phyloP scores from a whole-genome alignment of 164 flowering plant species.

The Malania oleifera region DNA sequence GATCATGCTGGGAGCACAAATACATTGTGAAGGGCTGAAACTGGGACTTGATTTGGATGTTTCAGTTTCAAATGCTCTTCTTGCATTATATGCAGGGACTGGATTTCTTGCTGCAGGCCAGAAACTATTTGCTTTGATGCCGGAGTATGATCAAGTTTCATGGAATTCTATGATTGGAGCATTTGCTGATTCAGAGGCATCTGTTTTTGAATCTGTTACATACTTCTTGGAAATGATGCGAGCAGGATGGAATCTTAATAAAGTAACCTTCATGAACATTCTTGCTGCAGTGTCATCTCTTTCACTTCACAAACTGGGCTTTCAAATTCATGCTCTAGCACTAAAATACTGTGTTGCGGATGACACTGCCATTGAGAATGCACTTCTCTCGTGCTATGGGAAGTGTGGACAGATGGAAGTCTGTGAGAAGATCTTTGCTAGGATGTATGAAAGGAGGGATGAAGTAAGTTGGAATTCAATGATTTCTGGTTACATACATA shows the following conservation, averaged over 20 bases:
- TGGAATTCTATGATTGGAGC: constrained; percentile 87
- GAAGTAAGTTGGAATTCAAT: constrained; percentile 85
- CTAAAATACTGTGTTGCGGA: constrained; percentile 36
- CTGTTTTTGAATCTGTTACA: constrained; percentile 35
- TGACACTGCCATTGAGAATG: constrained; percentile 59
- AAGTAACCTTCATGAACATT: constrained; percentile 65
- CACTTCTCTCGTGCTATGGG: constrained; percentile 73
- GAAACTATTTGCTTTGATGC: constrained; percentile 61
- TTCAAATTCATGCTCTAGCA: constrained; percentile 64
- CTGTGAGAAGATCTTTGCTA: constrained; percentile 60
- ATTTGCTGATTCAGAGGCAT: constrained; percentile 45
- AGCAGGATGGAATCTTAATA: constrained; percentile 53
- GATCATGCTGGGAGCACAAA: constrained; percentile 43
- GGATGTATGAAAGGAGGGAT: constrained; percentile 67
- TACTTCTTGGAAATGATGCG: constrained; percentile 60
- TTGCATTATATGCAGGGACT: constrained; percentile 57
- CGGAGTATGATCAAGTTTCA: constrained; percentile 61
- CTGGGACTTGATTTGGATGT: constrained; percentile 71
- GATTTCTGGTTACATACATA: constrained; percentile 81
- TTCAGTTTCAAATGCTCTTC: constrained; percentile 88
- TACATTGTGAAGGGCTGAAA: constrained; percentile 72
- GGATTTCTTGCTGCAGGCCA: constrained; percentile 42
- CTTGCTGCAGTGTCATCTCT: constrained; percentile 63
- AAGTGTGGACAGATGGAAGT: constrained; percentile 60
- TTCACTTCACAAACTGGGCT: constrained; percentile 36